Base-by-base conservation (phyloP, 352 stramenopile species). In the Phytopythium delawarense region DNA sequence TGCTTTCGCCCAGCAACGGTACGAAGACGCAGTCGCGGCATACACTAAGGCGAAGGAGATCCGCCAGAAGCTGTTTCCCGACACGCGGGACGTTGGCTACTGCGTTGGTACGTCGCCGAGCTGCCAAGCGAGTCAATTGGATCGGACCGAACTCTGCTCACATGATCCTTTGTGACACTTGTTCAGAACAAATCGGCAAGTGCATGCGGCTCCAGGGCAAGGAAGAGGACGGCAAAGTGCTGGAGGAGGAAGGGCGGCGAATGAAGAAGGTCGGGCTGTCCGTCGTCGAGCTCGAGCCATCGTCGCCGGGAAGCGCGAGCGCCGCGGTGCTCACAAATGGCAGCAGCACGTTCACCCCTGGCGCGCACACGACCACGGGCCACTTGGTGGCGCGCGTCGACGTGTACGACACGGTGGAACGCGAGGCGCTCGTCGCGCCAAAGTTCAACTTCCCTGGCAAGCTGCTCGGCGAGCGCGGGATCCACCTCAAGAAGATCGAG, bases 111-210 rank as follows among this genome's bases (percentile, higher is more conserved):
- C 49, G 77, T 54, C 7, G n/a, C 1, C 11, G 4, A 11, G 18
- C 16, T 15, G 11, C 62, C 16, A 15, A 46, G 52, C 30, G 28
- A 39, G 4, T 11, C 9, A 28, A 25, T 40, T 42, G 28, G 1
- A 12, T 42, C 52, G 37, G 52, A 12, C 40, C 49, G 50, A 23
- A 40, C 21, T 56, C 51, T 35, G 25, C 59, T 46, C 16, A 12
- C 64, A 39, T 21, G 16, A 25, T 28, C 9, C 4, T 46, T 35
- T 51, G 6, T 51, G 4, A 5, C 12, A 1, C 25, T 42, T 40
- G 5, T 30, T 30, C 57, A 92, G 84, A 94, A 35, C 83, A 92
- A 91, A 91, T 94, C 34, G 85, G 85, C 44, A 89, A 90, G 37
- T 92, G 82, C 28, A 72, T 89, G 60, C 65, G 70, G 3, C 65